Conservation (phyloP, 2,329 filamentous ascomycete genomes). For the Alternaria infectoria region DNA sequence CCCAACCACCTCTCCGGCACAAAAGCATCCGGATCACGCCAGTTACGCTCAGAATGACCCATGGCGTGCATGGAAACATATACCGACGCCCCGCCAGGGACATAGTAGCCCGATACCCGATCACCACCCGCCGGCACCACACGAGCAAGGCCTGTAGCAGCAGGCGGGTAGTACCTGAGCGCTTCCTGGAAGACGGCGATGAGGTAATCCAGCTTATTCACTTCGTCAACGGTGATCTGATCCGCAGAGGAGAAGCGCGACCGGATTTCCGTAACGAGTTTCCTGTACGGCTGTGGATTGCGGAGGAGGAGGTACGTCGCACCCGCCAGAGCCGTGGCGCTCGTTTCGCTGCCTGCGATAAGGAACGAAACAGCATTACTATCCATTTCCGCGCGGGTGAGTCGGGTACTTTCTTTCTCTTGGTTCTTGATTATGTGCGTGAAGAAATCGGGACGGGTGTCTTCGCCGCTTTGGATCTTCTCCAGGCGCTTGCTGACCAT, state of each 20-base stretch:
- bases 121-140: slow-evolving; percentile 32
- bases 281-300: slow-evolving; percentile 21
- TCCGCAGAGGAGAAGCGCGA: slow-evolving; percentile 19
- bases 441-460: slow-evolving; percentile 35
- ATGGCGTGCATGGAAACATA: slow-evolving; percentile 41
- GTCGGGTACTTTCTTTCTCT: slow-evolving; percentile 11
- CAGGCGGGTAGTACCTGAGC: slow-evolving; percentile 37
- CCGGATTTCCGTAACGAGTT: slow-evolving; percentile 33
- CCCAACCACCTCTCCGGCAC: slow-evolving; percentile 49
- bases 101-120: slow-evolving; percentile 31
- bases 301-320: slow-evolving; percentile 51
- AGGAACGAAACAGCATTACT: slow-evolving; percentile 44
- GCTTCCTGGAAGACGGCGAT: slow-evolving; percentile 36
- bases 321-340: slow-evolving; percentile 53
- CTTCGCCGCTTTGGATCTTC: slow-evolving; percentile 13
- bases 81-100: slow-evolving; percentile 34
- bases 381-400: slow-evolving; percentile 44
- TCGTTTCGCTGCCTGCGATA: slow-evolving; percentile 55
- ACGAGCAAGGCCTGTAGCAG: slow-evolving; percentile 39
- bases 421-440: slow-evolving; percentile 32
- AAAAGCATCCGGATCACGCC: slow-evolving; percentile 29
- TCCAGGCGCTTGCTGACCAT: slow-evolving; percentile 28
- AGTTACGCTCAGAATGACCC: slow-evolving; percentile 39
- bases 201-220: slow-evolving; percentile 35
- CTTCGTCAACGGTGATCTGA: slow-evolving; percentile 36